Percentiles rank a stretch among this genome's conserved stretches.
These are phyloP conservation scores for Naganishia albida DNA, from an alignment of 1,284 basidiomycete genomes.

Conservation along the genomic window DNA sequence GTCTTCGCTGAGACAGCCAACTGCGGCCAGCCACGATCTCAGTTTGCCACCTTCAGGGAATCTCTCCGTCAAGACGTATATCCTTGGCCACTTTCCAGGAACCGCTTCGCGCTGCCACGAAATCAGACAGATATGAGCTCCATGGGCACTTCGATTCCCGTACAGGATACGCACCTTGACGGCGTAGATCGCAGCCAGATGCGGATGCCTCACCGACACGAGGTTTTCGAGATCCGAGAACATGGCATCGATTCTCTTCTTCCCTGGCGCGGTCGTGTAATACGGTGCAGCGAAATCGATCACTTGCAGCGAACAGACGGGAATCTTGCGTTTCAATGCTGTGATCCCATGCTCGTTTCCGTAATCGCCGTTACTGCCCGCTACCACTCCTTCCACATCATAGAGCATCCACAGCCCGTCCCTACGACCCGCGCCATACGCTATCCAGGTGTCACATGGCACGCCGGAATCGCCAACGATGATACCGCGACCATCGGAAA, in stretches of 20 bases:
- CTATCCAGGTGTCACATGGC: slow-evolving; percentile 42
- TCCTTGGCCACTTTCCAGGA: slow-evolving; percentile 50
- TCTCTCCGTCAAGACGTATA: slow-evolving; percentile 47
- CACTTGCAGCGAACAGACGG: slow-evolving; percentile 41
- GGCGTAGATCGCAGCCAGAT: slow-evolving; percentile 39
- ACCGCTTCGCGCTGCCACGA: slow-evolving; percentile 39
- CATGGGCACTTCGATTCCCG: not conserved
- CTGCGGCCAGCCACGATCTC: slow-evolving; percentile 44
- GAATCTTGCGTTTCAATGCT: slow-evolving; percentile 54
- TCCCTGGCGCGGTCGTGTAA: slow-evolving; percentile 46
- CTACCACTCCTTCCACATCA: slow-evolving; percentile 44
- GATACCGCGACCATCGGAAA: slow-evolving; percentile 33
- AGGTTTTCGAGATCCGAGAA: slow-evolving; percentile 46
- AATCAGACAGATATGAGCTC: not conserved
- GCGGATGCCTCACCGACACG: slow-evolving; percentile 24
- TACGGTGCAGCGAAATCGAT: slow-evolving; percentile 51
- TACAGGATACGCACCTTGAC: slow-evolving; percentile 37
- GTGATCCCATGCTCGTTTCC: slow-evolving; percentile 55
- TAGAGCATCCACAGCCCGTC: slow-evolving; percentile 52
- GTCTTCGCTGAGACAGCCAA: slow-evolving; percentile 42
- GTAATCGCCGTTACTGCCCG: not conserved
- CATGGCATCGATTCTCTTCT: slow-evolving; percentile 47
- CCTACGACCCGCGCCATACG: slow-evolving; percentile 45
- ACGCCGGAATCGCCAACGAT: slow-evolving; percentile 44
- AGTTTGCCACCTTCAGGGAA: slow-evolving; percentile 45